Base-by-base conservation (phyloP, 2,329 filamentous ascomycete genomes). In the Colletotrichum sojae region DNA sequence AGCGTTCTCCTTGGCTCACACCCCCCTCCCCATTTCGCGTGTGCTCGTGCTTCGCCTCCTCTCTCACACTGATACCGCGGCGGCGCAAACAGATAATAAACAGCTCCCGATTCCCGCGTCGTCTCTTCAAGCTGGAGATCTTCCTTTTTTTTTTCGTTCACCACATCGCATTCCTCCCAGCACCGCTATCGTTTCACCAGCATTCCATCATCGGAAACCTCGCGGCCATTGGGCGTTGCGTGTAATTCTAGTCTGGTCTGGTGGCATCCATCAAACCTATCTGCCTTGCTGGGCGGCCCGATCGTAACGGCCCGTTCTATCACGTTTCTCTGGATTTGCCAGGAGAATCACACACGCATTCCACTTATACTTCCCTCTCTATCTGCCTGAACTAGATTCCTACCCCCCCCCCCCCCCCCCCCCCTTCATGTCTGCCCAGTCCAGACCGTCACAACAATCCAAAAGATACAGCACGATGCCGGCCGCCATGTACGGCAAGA, bases 31-130 rank as follows among this genome's bases (percentile, higher is more conserved):
- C 9, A 31, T 5, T 31, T 10, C 27, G 27, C 27, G 27, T 31
- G 27, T 31, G 27, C 27, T 10, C 9, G 27, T 31, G 27, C 27
- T 31, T 31, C 27, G 27, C 27, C 27, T 31, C 27, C 27, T 31
- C 27, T 9, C 1, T 31, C 27, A 9, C 27, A 9, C 27, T 31
- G 27, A 31, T 31, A 18, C 39, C 5, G 39, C 36, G 16, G 58
- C 48, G 49, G 36, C 22, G 43, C 18, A 15, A 45, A 48, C 48
- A 63, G 58, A 59, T 65, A 69, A 68, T 65, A 69, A 68, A 55
- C 61, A 54, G 39, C 40, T 15, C 61, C 48, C 46, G 57, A 59
- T 46, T 55, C 66, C 61, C 66, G 49, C 46, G 54, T 48, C 54
- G 49, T 15, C 25, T 27, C 18, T 13, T 12, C 20, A 15, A 20